Conservation (phyloP, 2,329 filamentous ascomycete genomes). For the Tolypocladium tundrense region DNA sequence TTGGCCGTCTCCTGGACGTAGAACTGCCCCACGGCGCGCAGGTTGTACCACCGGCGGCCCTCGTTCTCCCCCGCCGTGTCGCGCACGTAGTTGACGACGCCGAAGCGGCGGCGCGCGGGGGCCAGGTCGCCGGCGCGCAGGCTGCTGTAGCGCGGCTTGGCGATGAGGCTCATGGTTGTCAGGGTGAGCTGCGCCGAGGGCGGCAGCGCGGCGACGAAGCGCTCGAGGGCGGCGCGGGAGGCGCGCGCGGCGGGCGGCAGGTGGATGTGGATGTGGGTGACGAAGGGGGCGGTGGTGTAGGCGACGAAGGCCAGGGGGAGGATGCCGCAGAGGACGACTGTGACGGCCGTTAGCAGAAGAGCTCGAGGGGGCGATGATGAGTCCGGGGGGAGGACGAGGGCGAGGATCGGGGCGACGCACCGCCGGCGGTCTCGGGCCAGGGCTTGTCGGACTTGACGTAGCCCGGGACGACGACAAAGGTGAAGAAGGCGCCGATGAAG, state of each 20-base stretch:
- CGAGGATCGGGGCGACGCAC: constrained; percentile 18
- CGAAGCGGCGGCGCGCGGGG: constrained; percentile 19
- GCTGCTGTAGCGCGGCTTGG: constrained; percentile 40
- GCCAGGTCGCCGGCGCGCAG: constrained; percentile 27
- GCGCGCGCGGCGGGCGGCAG: constrained; percentile 55
- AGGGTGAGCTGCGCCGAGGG: constrained; percentile 35
- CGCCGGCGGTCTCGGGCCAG: constrained; percentile 20
- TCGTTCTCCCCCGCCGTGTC: constrained; percentile 23
- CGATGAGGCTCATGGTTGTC: constrained; percentile 45
- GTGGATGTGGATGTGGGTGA: constrained; percentile 60
- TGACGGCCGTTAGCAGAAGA: neutral
- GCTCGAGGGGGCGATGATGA: neutral
- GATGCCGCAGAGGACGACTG: constrained; percentile 49
- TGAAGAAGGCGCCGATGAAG: constrained; percentile 57
- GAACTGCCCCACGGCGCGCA: constrained; percentile 27
- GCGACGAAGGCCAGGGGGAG: constrained; percentile 55
- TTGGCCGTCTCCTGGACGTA: constrained; percentile 21
- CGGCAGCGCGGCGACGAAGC: constrained; percentile 38
- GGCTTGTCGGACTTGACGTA: constrained; percentile 36
- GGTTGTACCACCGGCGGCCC: constrained; percentile 27
- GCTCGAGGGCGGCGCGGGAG: constrained; percentile 44
- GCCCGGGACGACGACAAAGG: constrained; percentile 50
- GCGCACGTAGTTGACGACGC: constrained; percentile 30
- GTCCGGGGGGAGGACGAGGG: neutral
- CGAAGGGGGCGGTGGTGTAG: constrained; percentile 58